Evolutionary conservation across 75 land plant species (phyloP).

Genomic region (Pinus tabuliformis): DNA sequence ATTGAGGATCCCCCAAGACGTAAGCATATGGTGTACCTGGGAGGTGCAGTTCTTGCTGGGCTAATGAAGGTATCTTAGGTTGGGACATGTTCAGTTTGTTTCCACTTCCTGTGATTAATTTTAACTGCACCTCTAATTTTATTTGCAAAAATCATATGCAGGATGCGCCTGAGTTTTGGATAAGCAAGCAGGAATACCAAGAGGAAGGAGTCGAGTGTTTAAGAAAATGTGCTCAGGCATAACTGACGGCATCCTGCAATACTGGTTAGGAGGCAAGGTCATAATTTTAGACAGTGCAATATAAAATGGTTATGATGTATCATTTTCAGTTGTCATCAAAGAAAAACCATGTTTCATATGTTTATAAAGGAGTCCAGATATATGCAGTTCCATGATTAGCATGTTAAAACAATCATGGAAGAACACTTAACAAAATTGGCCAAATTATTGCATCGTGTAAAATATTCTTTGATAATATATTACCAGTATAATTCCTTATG

Average conservation of each 20-base stretch:
- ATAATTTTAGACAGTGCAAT: neutral
- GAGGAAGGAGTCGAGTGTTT: slow-evolving; percentile 90
- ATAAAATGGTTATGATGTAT: neutral
- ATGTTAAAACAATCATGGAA: too few species aligned
- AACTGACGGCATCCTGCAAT: slow-evolving; percentile 1
- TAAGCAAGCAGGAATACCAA: slow-evolving; percentile 77
- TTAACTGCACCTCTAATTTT: neutral
- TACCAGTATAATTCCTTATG: neutral
- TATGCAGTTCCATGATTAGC: neutral
- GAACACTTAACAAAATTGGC: neutral
- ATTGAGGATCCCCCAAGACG: slow-evolving; percentile 98
- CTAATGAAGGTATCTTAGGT: slow-evolving; percentile 81
- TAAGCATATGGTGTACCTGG: slow-evolving; percentile 99
- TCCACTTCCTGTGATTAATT: neutral
- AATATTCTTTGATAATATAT: too few species aligned
- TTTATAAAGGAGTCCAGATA: neutral
- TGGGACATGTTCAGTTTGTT: neutral
- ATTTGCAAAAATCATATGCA: slow-evolving; percentile 21
- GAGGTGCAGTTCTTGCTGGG: slow-evolving; percentile 99
- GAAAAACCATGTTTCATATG: neutral
- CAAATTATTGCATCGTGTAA: neutral
- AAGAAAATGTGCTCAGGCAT: slow-evolving; percentile 62
- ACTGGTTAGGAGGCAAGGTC: neutral
- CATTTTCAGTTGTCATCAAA: neutral
- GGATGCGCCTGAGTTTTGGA: slow-evolving; percentile 99